Base-by-base conservation (phyloP, 495 filamentous ascomycete species). In the Schizothecium vesticola region DNA sequence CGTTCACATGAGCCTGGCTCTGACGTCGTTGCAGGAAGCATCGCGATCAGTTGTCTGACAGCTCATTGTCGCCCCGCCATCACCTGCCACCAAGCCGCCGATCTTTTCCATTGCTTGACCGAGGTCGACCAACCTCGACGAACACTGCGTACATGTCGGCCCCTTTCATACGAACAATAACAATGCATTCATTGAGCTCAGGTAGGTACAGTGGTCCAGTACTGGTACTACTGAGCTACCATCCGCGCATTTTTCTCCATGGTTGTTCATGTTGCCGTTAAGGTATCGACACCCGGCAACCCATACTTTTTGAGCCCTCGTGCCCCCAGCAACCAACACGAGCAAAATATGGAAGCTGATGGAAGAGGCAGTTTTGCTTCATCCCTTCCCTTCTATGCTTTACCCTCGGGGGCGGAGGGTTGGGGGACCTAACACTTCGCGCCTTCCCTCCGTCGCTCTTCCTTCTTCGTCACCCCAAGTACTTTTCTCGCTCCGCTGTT, bases 1-100 rank as follows among this genome's bases (percentile, higher is more conserved):
- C 43, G 43, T 51, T 36, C 66, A 67, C 66, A 56, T 63, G 66
- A 67, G 59, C 66, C 59, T 26, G 22, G 59, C 66, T 67, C 59
- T 67, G 59, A 67, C 66, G 66, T 67, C 58, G 65, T 29, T 33
- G 23, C 19, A 51, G 43, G 5, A 36, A 8, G 16, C 16, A 51
- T 51, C 43, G 43, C 43, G 43, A 51, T 51, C 43, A 7, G n/a
- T 2, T 51, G 43, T n/a, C 43, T 51, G 43, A n/a, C 43, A 51
- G 33, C 43, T 51, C 43, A 51, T n/a, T n/a, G 43, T 5, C 43
- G 43, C 19, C 43, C 43, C 43, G 43, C 43, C 43, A 51, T 51
- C 43, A 51, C 43, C 43, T 51, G 43, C 43, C 43, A 51, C 43
- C 43, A 19, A 8, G 43, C 43, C 43, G 43, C n/a, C 43, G 43